Evolutionary conservation across 1,139 yeast genomes (phyloP).

Genomic region (Geotrichum citri-aurantii): DNA sequence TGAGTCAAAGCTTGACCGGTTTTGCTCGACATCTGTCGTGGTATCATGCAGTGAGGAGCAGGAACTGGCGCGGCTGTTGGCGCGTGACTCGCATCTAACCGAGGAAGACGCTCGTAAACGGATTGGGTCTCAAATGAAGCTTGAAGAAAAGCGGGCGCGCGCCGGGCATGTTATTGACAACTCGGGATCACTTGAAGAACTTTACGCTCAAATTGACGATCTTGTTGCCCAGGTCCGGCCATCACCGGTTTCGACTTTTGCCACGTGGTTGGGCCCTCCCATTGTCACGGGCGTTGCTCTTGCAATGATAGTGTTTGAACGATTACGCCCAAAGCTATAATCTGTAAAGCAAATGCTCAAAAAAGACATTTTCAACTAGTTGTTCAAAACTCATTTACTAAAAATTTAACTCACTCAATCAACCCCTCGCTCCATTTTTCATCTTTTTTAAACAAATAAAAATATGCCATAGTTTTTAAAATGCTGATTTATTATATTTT

Average conservation of each 20-base stretch:
- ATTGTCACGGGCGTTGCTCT: conserved; percentile 35
- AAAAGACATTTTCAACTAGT: background rate
- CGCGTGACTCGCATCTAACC: conserved; percentile 63
- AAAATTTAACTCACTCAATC: background rate
- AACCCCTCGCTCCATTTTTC: too few species aligned
- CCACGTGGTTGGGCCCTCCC: conserved; percentile 50
- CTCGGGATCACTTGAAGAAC: conserved; percentile 45
- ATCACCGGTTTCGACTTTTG: conserved; percentile 33
- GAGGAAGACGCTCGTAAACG: conserved; percentile 65
- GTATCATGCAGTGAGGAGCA: conserved; percentile 54
- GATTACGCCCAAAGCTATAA: conserved; percentile 10
- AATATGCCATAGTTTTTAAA: too few species aligned
- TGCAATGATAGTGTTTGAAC: conserved; percentile 5
- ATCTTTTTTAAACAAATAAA: too few species aligned
- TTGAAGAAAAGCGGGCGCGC: conserved; percentile 48
- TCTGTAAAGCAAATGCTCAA: background rate
- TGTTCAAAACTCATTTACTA: too few species aligned
- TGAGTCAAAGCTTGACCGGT: conserved; percentile 63
- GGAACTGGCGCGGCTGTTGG: conserved; percentile 59
- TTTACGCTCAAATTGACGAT: conserved; percentile 45
- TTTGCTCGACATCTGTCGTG: conserved; percentile 69
- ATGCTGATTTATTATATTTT: too few species aligned
- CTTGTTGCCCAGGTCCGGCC: conserved; percentile 49
- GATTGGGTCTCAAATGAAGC: conserved; percentile 71
- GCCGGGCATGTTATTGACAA: conserved; percentile 72